phyloP scores from a whole-genome alignment of 108 stramenopile genomes.

The Conticribra weissflogii region DNA sequence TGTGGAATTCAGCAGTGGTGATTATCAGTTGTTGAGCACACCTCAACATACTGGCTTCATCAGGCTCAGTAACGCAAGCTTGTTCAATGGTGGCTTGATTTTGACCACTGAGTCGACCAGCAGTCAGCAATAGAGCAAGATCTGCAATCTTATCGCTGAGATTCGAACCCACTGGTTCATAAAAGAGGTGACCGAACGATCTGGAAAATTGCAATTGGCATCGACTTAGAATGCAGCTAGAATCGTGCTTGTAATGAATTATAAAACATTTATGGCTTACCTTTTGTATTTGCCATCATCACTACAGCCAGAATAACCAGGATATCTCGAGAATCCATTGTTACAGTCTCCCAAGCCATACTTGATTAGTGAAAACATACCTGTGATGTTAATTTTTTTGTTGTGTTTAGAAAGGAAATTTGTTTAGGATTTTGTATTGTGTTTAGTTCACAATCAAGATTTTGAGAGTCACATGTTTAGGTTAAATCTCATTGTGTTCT shows the following conservation, averaged over 20 bases:
- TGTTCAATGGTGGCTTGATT: constrained; percentile 44
- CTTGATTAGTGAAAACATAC: constrained; percentile 51
- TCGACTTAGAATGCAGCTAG: background rate
- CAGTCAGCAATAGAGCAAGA: constrained; percentile 56
- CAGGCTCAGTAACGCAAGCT: constrained; percentile 32
- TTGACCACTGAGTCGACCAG: constrained; percentile 55
- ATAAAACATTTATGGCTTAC: background rate
- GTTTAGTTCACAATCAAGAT: too few relatives aligned
- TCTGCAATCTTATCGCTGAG: constrained; percentile 52
- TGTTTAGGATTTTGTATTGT: too few relatives aligned
- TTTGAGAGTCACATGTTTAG: too few relatives aligned
- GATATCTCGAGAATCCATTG: constrained; percentile 37
- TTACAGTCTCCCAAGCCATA: constrained; percentile 58
- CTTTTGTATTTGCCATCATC: constrained; percentile 31
- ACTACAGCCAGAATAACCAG: constrained; percentile 22
- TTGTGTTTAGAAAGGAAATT: too few relatives aligned
- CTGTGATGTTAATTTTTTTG: too few relatives aligned
- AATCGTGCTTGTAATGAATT: background rate
- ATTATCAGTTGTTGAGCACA: too few relatives aligned
- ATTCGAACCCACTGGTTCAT: constrained; percentile 17
- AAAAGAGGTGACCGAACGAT: constrained; percentile 32
- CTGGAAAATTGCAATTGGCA: background rate
- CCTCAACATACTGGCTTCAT: constrained; percentile 11
- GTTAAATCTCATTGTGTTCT: too few relatives aligned
- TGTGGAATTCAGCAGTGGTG: too few relatives aligned